Base-by-base conservation (phyloP, 768 basidiomycete genomes). In the Mycena leptocephala region DNA sequence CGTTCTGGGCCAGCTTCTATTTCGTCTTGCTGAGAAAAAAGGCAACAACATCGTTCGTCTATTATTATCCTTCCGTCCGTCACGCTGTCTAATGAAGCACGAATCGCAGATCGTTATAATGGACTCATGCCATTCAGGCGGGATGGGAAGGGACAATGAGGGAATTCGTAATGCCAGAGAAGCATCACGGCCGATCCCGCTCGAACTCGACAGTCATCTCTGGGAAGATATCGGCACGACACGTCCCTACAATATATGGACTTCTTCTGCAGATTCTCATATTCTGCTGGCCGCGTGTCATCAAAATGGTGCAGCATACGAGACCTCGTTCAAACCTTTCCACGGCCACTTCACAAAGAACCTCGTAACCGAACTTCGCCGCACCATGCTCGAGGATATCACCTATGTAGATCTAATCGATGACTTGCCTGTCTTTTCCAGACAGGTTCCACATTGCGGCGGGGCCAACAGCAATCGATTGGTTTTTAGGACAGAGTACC, bases 371-470 rank as follows among this genome's bases (percentile, higher is more conserved):
- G 24, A 11, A 3, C 62, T 72, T 5, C 58, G 71, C n/a, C 22
- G 32, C 3, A 11, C 37, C 7, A 11, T 28, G 7, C 62, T 65
- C 18, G 56, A 48, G 11, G 26, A 32, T 35, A 65, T 37, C 20
- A 72, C 71, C 20, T 72, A 64, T 39, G 71, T 18, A 26, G 71
- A 72, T 48, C 62, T 72, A n/a, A 63, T 72, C 10, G 33, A 32
- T 30, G n/a, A 24, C 20, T 13, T 72, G 41, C 51, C 71, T 2
- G 3, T 35, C 13, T 13, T 22, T 20, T 3, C 28, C 5, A 39
- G 1, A 32, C 71, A 72, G 53, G 65, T 30, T 7, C 71, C 71
- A 30, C 62, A 72, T 9, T 64, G 61, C 48, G 46, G n/a, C 3
- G 61, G 71, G 22, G 26, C 18, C 41, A 35, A 55, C 43, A 62